A percentile compares a stretch with the other conserved stretches of the same genome.
Conservation (phyloP, 1,139 yeast genomes). For the Blastobotrys elegans region DNA sequence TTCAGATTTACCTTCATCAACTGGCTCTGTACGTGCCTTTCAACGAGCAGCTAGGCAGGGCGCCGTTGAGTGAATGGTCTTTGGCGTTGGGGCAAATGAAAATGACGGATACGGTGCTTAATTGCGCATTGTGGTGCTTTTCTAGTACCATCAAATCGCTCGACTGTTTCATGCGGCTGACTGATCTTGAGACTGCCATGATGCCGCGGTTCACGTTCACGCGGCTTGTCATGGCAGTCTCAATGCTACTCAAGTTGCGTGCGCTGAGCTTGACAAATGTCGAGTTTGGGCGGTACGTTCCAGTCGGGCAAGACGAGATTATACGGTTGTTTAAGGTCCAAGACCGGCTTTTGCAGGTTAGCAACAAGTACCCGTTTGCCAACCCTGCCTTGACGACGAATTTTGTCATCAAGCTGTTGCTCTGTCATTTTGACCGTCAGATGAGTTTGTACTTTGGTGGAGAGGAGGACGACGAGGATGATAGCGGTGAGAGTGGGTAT, state of each 20-base stretch:
- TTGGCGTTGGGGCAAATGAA: constrained; percentile 27
- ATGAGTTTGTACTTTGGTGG: constrained; percentile 17
- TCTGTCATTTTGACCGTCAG: constrained; percentile 30
- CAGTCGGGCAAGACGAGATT: constrained; percentile 48
- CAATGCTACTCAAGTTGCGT: constrained; percentile 57
- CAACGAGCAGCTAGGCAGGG: constrained; percentile 28
- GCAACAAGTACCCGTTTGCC: constrained; percentile 24
- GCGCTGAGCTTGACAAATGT: constrained; percentile 54
- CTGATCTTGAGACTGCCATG: constrained; percentile 37
- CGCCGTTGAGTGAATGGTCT: constrained; percentile 36
- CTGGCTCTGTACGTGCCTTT: constrained; percentile 40
- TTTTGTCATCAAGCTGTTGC: constrained; percentile 28
- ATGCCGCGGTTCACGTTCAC: constrained; percentile 62
- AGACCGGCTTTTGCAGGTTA: constrained; percentile 26
- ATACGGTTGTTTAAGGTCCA: constrained; percentile 42
- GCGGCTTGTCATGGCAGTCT: constrained; percentile 63
- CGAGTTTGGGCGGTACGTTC: constrained; percentile 41
- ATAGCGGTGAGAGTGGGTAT: too few relatives aligned
- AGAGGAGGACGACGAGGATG: constrained; percentile 12
- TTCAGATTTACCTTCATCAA: constrained; percentile 72
- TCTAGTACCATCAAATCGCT: constrained; percentile 22
- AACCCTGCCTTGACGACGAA: constrained; percentile 25
- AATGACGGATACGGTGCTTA: constrained; percentile 21
- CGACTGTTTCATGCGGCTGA: constrained; percentile 17
- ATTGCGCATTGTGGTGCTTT: constrained; percentile 24